phyloP scores from a whole-genome alignment of 495 filamentous ascomycete genomes.

The Umbilicaria muhlenbergii region DNA sequence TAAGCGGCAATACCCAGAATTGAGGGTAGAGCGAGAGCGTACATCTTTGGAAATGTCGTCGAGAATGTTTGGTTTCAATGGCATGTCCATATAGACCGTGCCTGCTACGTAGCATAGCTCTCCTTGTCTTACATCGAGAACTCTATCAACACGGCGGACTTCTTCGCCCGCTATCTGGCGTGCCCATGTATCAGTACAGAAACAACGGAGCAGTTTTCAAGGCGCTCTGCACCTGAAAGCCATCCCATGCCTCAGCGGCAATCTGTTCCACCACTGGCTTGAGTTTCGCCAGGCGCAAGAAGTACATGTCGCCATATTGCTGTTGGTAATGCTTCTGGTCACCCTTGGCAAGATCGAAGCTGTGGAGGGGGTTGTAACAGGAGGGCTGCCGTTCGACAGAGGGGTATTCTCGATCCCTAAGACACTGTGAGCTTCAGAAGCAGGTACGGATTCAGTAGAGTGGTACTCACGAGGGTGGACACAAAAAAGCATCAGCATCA shows the following conservation, averaged over 20 bases:
- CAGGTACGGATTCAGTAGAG: background rate
- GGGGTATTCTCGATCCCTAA: slow-evolving; percentile 27
- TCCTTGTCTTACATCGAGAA: slow-evolving; percentile 90
- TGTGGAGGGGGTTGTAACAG: slow-evolving; percentile 57
- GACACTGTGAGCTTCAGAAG: background rate
- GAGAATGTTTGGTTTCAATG: slow-evolving; percentile 89
- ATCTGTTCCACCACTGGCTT: slow-evolving; percentile 68
- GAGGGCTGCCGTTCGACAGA: slow-evolving; percentile 35
- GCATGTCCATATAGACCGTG: slow-evolving; percentile 95
- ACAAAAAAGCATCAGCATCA: slow-evolving; percentile 3
- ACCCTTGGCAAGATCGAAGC: slow-evolving; percentile 54
- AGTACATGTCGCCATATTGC: slow-evolving; percentile 96
- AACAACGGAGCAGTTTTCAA: background rate
- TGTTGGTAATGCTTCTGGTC: slow-evolving; percentile 70
- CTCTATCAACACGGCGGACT: slow-evolving; percentile 61
- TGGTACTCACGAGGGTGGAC: slow-evolving; percentile 3
- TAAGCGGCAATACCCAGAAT: slow-evolving; percentile 5
- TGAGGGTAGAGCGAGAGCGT: slow-evolving; percentile 14
- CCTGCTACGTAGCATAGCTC: slow-evolving; percentile 91
- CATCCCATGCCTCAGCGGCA: slow-evolving; percentile 62
- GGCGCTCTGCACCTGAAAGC: slow-evolving; percentile 35
- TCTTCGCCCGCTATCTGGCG: slow-evolving; percentile 57
- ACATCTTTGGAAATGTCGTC: slow-evolving; percentile 91
- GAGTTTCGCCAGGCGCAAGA: slow-evolving; percentile 72
- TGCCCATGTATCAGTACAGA: slow-evolving; percentile 1